A percentile compares a stretch with the other conserved stretches of the same genome.
These are phyloP conservation scores for Silene noctiflora DNA, from an alignment of 179 eudicot genomes.

Conservation along the genomic window DNA sequence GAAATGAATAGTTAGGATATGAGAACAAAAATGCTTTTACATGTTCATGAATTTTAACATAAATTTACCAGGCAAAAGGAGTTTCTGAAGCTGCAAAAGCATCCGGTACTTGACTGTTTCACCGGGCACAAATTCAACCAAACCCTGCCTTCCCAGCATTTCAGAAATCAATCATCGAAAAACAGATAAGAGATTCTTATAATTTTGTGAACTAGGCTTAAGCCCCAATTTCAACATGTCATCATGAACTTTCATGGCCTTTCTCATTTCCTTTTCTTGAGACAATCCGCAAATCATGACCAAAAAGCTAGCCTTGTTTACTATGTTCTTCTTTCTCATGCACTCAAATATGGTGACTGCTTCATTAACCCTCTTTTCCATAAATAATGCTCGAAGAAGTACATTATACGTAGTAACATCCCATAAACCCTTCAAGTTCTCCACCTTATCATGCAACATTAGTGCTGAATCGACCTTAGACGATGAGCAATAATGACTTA, in stretches of 20 bases:
- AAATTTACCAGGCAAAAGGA: not conserved
- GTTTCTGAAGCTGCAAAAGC: not conserved
- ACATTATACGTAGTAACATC: slow-evolving; percentile 52
- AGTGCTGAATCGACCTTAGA: slow-evolving; percentile 53
- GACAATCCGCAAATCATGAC: slow-evolving; percentile 65
- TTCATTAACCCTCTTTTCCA: slow-evolving; percentile 49
- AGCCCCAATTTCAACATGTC: slow-evolving; percentile 82
- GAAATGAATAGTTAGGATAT: not conserved
- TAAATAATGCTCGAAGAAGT: slow-evolving; percentile 52
- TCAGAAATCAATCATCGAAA: slow-evolving; percentile 40
- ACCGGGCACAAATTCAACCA: not conserved
- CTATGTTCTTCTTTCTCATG: slow-evolving; percentile 49
- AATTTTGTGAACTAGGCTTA: slow-evolving; percentile 58
- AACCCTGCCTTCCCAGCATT: not conserved
- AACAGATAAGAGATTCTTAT: slow-evolving; percentile 59
- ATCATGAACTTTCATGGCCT: slow-evolving; percentile 83
- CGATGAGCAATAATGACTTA: slow-evolving; percentile 54
- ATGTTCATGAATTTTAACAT: not conserved
- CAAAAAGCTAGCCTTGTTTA: slow-evolving; percentile 55
- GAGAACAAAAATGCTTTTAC: not conserved
- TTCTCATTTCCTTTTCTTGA: slow-evolving; percentile 59
- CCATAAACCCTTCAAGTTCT: slow-evolving; percentile 36
- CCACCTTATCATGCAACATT: slow-evolving; percentile 53
- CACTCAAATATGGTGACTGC: slow-evolving; percentile 54
- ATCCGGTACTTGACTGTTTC: not conserved